Evolutionary conservation across 2,329 filamentous ascomycete species (phyloP).

Genomic region (Exophiala mesophila): DNA sequence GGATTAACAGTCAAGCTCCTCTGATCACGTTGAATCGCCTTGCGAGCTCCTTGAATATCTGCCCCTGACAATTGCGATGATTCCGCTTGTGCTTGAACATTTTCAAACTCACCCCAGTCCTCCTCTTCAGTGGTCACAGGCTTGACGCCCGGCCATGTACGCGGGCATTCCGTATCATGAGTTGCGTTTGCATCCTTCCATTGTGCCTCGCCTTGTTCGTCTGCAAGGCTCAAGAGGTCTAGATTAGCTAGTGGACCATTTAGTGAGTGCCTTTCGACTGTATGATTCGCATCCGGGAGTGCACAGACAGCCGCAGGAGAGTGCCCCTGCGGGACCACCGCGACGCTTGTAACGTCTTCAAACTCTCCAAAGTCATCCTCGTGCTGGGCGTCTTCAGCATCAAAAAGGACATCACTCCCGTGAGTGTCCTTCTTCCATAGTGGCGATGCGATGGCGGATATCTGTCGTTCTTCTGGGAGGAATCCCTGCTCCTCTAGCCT

Average conservation of each 20-base stretch:
- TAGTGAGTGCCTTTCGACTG: too few species aligned
- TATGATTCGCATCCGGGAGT: too few species aligned
- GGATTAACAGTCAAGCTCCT: too few species aligned
- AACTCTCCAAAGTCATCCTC: slow-evolving; percentile 59
- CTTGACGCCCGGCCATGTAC: background rate
- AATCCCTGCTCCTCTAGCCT: background rate
- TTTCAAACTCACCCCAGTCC: slow-evolving; percentile 45
- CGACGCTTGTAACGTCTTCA: slow-evolving; percentile 47
- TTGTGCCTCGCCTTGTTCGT: too few species aligned
- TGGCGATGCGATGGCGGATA: background rate
- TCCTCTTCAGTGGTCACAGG: slow-evolving; percentile 29
- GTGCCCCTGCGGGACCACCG: background rate
- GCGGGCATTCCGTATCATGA: background rate
- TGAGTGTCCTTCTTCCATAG: slow-evolving; percentile 16
- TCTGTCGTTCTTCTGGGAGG: background rate
- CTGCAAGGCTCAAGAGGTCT: too few species aligned
- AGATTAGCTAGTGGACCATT: too few species aligned
- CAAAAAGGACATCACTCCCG: slow-evolving; percentile 57
- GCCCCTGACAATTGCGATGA: too few species aligned
- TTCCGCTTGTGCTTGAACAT: background rate
- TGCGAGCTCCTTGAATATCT: too few species aligned
- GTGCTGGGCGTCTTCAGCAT: slow-evolving; percentile 51
- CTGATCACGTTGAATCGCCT: too few species aligned
- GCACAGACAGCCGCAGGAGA: too few species aligned
- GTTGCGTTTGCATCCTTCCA: too few species aligned